These are phyloP conservation scores for Naegleria lovaniensis DNA, from an alignment of 208 protist genomes.

Conservation along the genomic window DNA sequence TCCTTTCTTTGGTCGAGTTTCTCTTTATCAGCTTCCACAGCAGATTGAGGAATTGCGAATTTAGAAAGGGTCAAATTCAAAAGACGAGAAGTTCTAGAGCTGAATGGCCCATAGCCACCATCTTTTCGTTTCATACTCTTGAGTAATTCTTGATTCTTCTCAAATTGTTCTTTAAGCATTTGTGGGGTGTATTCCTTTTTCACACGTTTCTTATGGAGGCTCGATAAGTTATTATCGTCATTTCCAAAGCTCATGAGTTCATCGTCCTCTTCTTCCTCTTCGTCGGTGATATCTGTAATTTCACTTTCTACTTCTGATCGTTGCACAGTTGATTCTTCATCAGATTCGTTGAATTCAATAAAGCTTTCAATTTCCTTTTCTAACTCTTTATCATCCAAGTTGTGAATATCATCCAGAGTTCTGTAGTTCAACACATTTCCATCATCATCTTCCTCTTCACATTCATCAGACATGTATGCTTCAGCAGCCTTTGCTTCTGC, in stretches of 20 bases:
- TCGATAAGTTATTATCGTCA: not conserved
- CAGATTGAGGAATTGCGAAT: not conserved
- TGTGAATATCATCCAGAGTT: not conserved
- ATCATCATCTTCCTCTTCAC: not conserved
- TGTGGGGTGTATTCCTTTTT: not conserved
- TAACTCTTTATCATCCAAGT: not conserved
- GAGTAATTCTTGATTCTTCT: not conserved
- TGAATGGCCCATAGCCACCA: not conserved
- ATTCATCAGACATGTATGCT: not conserved
- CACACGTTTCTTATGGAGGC: not conserved
- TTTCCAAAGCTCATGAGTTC: not conserved
- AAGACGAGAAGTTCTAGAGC: not conserved
- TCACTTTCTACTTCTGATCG: not conserved
- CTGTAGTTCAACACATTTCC: not conserved
- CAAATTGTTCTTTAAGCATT: not conserved
- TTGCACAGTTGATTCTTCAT: not conserved
- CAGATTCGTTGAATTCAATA: not conserved
- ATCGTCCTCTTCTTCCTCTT: not conserved
- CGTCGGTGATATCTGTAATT: not conserved
- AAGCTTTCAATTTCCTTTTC: conserved; percentile 5
- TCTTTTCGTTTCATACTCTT: not conserved
- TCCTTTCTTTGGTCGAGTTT: not conserved
- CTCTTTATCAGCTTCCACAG: not conserved
- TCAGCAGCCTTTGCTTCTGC: not conserved
- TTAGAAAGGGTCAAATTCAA: not conserved